These are phyloP conservation scores for Leccinum subgranulosum DNA, from an alignment of 768 basidiomycete genomes.

Conservation along the genomic window DNA sequence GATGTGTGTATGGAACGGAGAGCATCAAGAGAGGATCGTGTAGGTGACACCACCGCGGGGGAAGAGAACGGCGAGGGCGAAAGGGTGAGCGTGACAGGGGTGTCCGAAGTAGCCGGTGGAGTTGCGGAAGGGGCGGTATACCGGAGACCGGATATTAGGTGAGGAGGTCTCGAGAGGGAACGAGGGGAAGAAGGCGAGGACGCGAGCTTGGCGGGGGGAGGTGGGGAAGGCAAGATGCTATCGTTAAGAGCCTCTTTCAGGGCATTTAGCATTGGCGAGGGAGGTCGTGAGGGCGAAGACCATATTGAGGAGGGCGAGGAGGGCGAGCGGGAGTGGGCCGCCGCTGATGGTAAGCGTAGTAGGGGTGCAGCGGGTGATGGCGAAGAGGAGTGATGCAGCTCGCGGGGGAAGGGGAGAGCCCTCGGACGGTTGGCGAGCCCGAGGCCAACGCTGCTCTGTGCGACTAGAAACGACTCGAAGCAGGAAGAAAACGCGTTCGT, in stretches of 20 bases:
- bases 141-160: constrained; percentile 53
- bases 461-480: neutral
- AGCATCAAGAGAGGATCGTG: constrained; percentile 54
- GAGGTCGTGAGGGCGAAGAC: constrained; percentile 24
- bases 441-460: neutral
- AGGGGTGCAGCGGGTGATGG: constrained; percentile 12
- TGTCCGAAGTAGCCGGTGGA: constrained; percentile 39
- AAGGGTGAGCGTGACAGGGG: constrained; percentile 9
- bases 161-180: constrained; percentile 43
- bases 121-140: constrained; percentile 63
- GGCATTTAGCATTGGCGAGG: constrained; percentile 38
- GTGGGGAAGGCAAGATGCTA: constrained; percentile 36
- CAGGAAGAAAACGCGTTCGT: neutral
- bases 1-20: constrained; percentile 45
- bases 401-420: constrained; percentile 15
- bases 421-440: constrained; percentile 3
- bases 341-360: constrained; percentile 15
- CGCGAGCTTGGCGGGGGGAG: constrained; percentile 43
- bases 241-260: constrained; percentile 48
- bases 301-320: neutral
- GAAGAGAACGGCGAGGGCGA: constrained; percentile 15
- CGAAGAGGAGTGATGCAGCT: constrained; percentile 7
- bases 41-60: constrained; percentile 23
- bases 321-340: neutral
- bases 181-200: constrained; percentile 33